Percentiles rank a stretch among this genome's conserved stretches.
Evolutionary conservation across 768 basidiomycete species (phyloP).

Genomic region (Podaxis sp.): DNA sequence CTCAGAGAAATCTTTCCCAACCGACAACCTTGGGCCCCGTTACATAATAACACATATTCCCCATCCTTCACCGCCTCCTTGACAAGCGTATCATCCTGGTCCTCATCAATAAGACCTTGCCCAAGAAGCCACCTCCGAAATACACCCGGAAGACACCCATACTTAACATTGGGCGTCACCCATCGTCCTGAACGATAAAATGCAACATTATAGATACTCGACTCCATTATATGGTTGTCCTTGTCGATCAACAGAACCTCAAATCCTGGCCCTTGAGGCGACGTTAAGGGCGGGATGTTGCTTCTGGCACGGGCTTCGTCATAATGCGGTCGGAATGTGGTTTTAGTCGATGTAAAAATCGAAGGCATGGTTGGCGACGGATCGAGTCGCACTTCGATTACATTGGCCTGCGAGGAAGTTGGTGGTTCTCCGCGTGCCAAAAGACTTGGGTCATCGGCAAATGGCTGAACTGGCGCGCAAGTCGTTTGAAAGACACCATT

Average conservation of each 20-base stretch:
- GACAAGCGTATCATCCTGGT: slow-evolving; percentile 39
- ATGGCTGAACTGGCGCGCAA: slow-evolving; percentile 19
- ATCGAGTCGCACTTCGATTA: slow-evolving; percentile 57
- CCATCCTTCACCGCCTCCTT: slow-evolving; percentile 44
- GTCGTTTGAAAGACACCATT: slow-evolving; percentile 22
- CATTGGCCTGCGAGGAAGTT: slow-evolving; percentile 18
- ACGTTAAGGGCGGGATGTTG: slow-evolving; percentile 36
- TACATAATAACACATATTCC: slow-evolving; percentile 72
- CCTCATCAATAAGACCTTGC: slow-evolving; percentile 55
- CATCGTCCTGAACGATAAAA: slow-evolving; percentile 57
- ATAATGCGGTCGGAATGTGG: slow-evolving; percentile 62
- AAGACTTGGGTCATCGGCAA: slow-evolving; percentile 40
- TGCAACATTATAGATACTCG: slow-evolving; percentile 72
- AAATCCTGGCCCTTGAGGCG: slow-evolving; percentile 27
- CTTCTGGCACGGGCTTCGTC: slow-evolving; percentile 61
- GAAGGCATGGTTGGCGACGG: slow-evolving; percentile 51
- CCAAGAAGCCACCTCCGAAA: slow-evolving; percentile 69
- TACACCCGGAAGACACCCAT: slow-evolving; percentile 75
- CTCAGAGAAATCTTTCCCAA: slow-evolving; percentile 44
- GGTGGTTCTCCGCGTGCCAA: slow-evolving; percentile 35
- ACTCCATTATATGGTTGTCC: slow-evolving; percentile 53
- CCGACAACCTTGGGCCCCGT: slow-evolving; percentile 70
- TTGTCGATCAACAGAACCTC: slow-evolving; percentile 71
- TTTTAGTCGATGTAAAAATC: slow-evolving; percentile 68
- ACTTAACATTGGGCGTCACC: slow-evolving; percentile 61